A percentile compares a stretch with the other conserved stretches of the same genome.
Conservation (phyloP, 108 stramenopile species). For the Epithemia pelagica region DNA sequence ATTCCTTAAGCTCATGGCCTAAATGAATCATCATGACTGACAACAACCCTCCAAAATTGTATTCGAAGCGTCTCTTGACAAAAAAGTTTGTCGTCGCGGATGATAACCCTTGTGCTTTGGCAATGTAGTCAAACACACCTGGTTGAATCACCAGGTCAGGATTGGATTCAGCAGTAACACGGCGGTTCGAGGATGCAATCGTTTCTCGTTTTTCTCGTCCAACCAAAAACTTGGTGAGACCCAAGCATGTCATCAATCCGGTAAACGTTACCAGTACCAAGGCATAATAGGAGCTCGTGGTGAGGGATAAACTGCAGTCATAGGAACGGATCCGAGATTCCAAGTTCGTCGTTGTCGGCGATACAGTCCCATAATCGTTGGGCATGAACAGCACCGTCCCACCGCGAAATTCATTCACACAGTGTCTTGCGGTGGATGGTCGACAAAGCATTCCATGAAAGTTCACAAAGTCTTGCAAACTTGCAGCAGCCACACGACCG, state of each 20-base stretch:
- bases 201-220: not conserved
- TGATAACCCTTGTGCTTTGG: not conserved
- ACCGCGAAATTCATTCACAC: not conserved
- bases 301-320: not conserved
- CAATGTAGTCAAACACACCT: not conserved
- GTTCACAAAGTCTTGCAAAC: not conserved
- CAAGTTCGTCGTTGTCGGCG: not conserved
- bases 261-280: not conserved
- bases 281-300: not conserved
- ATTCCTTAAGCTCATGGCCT: not conserved
- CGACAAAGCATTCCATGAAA: slow-evolving; percentile 6
- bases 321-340: not conserved
- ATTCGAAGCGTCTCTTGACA: not conserved
- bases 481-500: too few species aligned
- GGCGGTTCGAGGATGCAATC: not conserved
- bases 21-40: not conserved
- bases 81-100: not conserved
- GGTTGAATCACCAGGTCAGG: not conserved
- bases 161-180: not conserved
- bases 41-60: not conserved
- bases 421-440: not conserved
- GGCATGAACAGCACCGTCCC: slow-evolving; percentile 1
- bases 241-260: slow-evolving; percentile 1
- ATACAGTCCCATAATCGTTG: not conserved
- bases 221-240: not conserved